Conservation (phyloP, 176 grass and related monocot species). For the Puccinellia tenuiflora region DNA sequence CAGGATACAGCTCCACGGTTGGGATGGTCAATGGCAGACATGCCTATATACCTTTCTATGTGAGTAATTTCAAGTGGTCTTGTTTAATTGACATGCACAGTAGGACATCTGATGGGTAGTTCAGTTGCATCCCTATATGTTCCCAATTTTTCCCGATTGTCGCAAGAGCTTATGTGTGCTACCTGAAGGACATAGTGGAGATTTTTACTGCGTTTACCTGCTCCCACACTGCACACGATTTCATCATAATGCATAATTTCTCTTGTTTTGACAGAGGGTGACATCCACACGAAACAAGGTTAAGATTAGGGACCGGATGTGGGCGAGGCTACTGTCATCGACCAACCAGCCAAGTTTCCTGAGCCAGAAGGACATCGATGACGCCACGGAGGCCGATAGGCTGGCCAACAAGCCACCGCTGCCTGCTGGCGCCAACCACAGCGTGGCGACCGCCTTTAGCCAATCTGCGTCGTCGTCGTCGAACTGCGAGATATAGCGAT, state of each 20-base stretch:
- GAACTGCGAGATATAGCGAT: conserved; percentile 18
- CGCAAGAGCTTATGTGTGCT: background rate
- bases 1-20: conserved; percentile 87
- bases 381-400: conserved; percentile 35
- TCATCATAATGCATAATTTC: background rate
- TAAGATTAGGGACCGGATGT: conserved; percentile 59
- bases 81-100: background rate
- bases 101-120: background rate
- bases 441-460: conserved; percentile 12
- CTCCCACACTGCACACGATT: background rate
- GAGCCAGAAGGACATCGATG: conserved; percentile 54
- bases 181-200: background rate
- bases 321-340: conserved; percentile 75
- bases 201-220: background rate
- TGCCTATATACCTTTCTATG: conserved; percentile 87
- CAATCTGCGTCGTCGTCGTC: conserved; percentile 8
- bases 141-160: background rate
- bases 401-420: conserved; percentile 33
- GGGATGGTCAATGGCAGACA: conserved; percentile 85
- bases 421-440: background rate
- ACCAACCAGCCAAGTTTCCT: conserved; percentile 82
- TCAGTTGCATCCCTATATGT: conserved; percentile 4
- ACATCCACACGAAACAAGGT: conserved; percentile 74
- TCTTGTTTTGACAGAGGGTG: conserved; percentile 49
- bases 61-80: conserved; percentile 41